Conservation (phyloP, 352 stramenopile species). For the Phytopythium boreale region DNA sequence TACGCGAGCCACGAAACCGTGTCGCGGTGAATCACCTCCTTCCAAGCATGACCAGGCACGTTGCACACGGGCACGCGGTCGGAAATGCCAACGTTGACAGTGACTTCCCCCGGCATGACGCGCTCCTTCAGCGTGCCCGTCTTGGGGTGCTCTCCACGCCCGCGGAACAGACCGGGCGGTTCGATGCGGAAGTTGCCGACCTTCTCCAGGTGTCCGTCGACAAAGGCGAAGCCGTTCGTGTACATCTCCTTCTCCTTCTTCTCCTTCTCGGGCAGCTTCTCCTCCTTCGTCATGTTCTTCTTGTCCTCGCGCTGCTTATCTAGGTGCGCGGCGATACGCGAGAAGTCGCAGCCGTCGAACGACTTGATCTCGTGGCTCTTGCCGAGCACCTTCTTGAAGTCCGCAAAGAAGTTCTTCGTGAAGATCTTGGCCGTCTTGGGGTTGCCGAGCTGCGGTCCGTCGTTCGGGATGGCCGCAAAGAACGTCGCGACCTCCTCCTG, state of each 20-base stretch:
- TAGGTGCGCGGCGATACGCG: constrained; percentile 90
- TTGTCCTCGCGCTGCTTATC: constrained; percentile 91
- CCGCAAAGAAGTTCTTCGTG: constrained; percentile 99
- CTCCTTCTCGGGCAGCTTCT: constrained; percentile 88
- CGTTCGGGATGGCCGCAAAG: constrained; percentile 94
- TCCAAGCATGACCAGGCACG: constrained; percentile 95
- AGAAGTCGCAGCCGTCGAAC: constrained; percentile 98
- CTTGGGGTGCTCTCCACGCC: constrained; percentile 98
- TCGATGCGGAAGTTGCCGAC: constrained; percentile 97
- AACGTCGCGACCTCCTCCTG: constrained; percentile 96
- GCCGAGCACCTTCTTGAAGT: constrained; percentile 91
- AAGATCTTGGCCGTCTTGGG: constrained; percentile 97
- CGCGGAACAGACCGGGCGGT: constrained; percentile 97
- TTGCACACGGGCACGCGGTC: constrained; percentile 90
- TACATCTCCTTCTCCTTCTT: constrained; percentile 92
- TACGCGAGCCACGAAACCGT: constrained; percentile 91
- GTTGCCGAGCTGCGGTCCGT: constrained; percentile 97
- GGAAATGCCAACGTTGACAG: constrained; percentile 95
- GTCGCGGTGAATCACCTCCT: constrained; percentile 94
- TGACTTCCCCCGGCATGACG: constrained; percentile 95
- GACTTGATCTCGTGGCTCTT: constrained; percentile 93
- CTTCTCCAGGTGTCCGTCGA: constrained; percentile 98
- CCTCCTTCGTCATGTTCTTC: constrained; percentile 96
- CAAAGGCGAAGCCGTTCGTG: constrained; percentile 94
- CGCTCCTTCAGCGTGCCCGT: constrained; percentile 98